A percentile compares a stretch with the other conserved stretches of the same genome.
phyloP scores from a whole-genome alignment of 345 rosid species.

The Populus euphratica region DNA sequence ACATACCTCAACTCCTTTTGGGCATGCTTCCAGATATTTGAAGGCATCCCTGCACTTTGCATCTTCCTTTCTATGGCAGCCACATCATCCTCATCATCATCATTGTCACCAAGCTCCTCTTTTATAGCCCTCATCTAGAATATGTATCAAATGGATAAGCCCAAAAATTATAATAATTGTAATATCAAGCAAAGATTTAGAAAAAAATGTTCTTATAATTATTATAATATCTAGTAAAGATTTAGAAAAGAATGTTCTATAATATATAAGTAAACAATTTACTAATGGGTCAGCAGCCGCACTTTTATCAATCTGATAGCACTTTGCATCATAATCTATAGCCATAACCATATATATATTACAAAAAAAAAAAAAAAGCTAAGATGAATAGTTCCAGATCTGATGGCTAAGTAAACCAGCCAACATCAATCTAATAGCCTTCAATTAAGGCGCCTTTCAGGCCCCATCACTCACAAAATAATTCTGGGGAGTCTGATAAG shows the following conservation, averaged over 20 bases:
- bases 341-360: background rate
- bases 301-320: background rate
- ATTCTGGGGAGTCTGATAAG: background rate
- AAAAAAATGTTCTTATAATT: background rate
- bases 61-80: constrained; percentile 93
- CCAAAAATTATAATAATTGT: constrained; percentile 12
- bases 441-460: background rate
- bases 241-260: background rate
- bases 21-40: constrained; percentile 95
- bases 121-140: constrained; percentile 96
- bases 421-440: background rate
- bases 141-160: constrained; percentile 12
- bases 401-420: background rate
- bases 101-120: constrained; percentile 99
- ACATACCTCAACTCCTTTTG: constrained; percentile 90
- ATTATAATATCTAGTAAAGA: background rate
- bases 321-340: background rate
- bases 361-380: background rate
- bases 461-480: background rate
- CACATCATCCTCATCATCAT: constrained; percentile 96
- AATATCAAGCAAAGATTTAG: background rate
- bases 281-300: background rate
- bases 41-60: constrained; percentile 95
- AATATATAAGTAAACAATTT: background rate
- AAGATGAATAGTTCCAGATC: background rate